These are phyloP conservation scores for Albugo laibachii DNA, from an alignment of 352 stramenopile genomes.

Conservation along the genomic window DNA sequence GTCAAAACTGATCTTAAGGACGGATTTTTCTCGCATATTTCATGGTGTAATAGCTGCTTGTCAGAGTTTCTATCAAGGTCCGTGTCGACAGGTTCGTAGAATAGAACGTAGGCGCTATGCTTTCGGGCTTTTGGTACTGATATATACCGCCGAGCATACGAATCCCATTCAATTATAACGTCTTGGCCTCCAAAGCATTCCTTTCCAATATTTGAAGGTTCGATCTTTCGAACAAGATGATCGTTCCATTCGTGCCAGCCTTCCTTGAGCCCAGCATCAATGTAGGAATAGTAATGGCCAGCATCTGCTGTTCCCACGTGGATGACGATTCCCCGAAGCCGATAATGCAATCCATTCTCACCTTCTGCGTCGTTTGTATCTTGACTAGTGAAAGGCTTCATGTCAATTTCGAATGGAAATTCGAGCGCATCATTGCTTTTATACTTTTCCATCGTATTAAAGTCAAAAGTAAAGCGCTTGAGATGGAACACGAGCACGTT, in stretches of 20 bases:
- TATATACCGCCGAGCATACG: constrained; percentile 8
- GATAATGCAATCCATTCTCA: constrained; percentile 33
- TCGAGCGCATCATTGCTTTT: constrained; percentile 77
- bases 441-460: constrained; percentile 73
- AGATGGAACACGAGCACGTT: constrained; percentile 65
- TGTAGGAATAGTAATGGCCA: constrained; percentile 90
- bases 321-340: constrained; percentile 82
- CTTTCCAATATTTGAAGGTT: constrained; percentile 39
- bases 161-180: constrained; percentile 31
- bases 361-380: neutral
- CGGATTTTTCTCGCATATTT: neutral
- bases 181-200: constrained; percentile 86
- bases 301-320: constrained; percentile 83
- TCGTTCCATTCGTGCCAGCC: constrained; percentile 89
- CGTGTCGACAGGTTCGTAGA: constrained; percentile 23
- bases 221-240: constrained; percentile 64
- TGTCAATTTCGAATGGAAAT: constrained; percentile 76
- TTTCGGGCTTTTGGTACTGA: constrained; percentile 33
- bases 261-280: constrained; percentile 45
- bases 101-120: constrained; percentile 55
- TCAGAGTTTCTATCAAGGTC: constrained; percentile 1
- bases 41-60: neutral
- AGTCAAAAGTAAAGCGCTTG: constrained; percentile 82
- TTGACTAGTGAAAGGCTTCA: constrained; percentile 76
- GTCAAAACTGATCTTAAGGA: neutral